Evolutionary conservation across 805 yeast genomes (phyloP).

Genomic region (Wickerhamiella allomyrinae): DNA sequence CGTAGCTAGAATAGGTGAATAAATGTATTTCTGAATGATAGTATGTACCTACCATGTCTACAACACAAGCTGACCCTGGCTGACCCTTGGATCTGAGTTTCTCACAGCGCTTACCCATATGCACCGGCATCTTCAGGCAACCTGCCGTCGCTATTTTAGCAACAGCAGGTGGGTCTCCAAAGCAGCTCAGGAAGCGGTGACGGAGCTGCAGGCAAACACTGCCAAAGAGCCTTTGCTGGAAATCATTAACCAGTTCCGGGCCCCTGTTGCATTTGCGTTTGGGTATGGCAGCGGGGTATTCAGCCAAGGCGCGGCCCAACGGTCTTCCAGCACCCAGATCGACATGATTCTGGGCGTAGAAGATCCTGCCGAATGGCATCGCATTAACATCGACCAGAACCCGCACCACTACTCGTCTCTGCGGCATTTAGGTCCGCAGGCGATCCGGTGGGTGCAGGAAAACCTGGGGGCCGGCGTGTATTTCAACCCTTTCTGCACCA

Average conservation of each 20-base stretch:
- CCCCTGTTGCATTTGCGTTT: slow-evolving; percentile 66
- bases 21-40: too few relatives aligned
- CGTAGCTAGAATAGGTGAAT: too few relatives aligned
- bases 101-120: too few relatives aligned
- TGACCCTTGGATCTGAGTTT: too few relatives aligned
- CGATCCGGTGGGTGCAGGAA: slow-evolving; percentile 44
- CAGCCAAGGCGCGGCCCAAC: slow-evolving; percentile 44
- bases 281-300: slow-evolving; percentile 96
- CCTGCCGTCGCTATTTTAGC: too few relatives aligned
- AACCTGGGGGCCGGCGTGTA: slow-evolving; percentile 74
- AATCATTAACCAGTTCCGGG: slow-evolving; percentile 43
- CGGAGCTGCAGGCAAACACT: not conserved
- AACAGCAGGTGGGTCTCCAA: too few relatives aligned
- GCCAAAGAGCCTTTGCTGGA: slow-evolving; percentile 25
- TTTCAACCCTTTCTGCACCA: slow-evolving; percentile 75
- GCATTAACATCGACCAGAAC: slow-evolving; percentile 47
- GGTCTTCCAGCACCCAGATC: slow-evolving; percentile 38
- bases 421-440: slow-evolving; percentile 42
- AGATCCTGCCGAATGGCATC: slow-evolving; percentile 64
- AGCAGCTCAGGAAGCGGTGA: not conserved
- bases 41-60: too few relatives aligned
- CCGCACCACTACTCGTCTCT: slow-evolving; percentile 69
- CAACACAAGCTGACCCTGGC: too few relatives aligned
- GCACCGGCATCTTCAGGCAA: too few relatives aligned
- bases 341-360: slow-evolving; percentile 78